These are phyloP conservation scores for Centella asiatica DNA, from an alignment of 129 eudicot genomes.

Conservation along the genomic window DNA sequence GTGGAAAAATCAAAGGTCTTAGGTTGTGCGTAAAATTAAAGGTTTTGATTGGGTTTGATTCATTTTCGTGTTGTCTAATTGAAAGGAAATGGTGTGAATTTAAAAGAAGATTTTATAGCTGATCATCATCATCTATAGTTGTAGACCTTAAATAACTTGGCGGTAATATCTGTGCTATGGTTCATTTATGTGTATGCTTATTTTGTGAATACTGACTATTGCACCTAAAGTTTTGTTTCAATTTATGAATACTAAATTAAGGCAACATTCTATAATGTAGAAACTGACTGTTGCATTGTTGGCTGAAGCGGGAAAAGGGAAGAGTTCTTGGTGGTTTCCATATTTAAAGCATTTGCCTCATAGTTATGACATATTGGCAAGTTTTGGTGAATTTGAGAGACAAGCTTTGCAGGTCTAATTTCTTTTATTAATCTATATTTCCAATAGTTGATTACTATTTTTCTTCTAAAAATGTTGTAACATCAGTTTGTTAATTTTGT, in stretches of 20 bases:
- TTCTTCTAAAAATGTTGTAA: background rate
- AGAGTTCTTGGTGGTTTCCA: slow-evolving; percentile 63
- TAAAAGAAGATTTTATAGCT: too few species aligned
- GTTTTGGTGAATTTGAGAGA: slow-evolving; percentile 65
- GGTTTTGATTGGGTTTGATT: too few species aligned
- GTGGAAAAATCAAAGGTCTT: too few species aligned
- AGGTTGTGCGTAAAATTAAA: too few species aligned
- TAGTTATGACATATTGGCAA: slow-evolving; percentile 57
- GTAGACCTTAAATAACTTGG: too few species aligned
- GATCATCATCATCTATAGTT: too few species aligned
- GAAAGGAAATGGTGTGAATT: too few species aligned
- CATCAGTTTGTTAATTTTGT: slow-evolving; percentile 6
- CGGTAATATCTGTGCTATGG: too few species aligned
- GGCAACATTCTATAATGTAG: slow-evolving; percentile 29
- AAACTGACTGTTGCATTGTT: slow-evolving; percentile 52
- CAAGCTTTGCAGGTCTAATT: slow-evolving; percentile 74
- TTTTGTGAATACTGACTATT: background rate
- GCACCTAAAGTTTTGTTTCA: background rate
- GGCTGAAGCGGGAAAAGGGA: slow-evolving; percentile 60
- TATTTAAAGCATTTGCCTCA: slow-evolving; percentile 75
- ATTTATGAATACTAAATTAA: background rate
- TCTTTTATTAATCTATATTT: background rate
- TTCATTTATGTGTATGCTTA: too few species aligned
- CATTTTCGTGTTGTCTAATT: too few species aligned
- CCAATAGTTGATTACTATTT: background rate